Evolutionary conservation across 768 basidiomycete species (phyloP).

Genomic region (Exidia glandulosa): DNA sequence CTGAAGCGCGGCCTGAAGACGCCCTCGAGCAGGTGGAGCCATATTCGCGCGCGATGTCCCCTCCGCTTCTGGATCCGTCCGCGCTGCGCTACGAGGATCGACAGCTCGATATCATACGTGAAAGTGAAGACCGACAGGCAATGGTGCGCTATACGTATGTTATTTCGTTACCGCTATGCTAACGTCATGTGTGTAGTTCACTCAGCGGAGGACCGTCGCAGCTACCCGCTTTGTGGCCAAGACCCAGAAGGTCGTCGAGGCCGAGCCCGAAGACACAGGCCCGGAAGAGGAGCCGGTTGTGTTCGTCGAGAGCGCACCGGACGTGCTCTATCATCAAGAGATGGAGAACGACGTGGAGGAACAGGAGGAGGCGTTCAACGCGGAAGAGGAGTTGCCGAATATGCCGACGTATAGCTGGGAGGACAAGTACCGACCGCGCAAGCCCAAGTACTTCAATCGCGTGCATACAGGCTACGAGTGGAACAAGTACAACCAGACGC

Average conservation of each 20-base stretch:
- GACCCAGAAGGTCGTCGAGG: constrained; percentile 31
- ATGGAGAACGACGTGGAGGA: constrained; percentile 90
- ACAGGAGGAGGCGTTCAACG: constrained; percentile 90
- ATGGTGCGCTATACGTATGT: constrained; percentile 38
- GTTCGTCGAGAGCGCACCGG: constrained; percentile 71
- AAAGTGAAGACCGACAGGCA: constrained; percentile 47
- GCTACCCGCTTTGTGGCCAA: constrained; percentile 85
- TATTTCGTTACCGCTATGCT: constrained; percentile 2
- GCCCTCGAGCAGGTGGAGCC: constrained; percentile 57
- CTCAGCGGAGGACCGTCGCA: constrained; percentile 69
- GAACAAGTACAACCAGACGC: constrained; percentile 99
- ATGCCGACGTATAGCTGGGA: constrained; percentile 93
- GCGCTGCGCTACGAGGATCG: constrained; percentile 67
- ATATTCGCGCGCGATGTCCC: constrained; percentile 83
- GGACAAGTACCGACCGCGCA: constrained; percentile 94
- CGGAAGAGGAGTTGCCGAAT: constrained; percentile 78
- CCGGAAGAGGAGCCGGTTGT: constrained; percentile 45
- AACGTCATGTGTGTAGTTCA: constrained; percentile 36
- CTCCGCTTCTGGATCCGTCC: constrained; percentile 59
- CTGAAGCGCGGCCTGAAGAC: constrained; percentile 17
- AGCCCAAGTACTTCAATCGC: constrained; percentile 96
- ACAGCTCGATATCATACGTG: constrained; percentile 65
- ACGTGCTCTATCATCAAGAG: constrained; percentile 83
- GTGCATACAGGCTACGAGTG: constrained; percentile 99
- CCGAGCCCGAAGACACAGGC: constrained; percentile 42